These are phyloP conservation scores for Paracoccidioides brasiliensis DNA, from an alignment of 2,329 filamentous ascomycete species.

Conservation along the genomic window DNA sequence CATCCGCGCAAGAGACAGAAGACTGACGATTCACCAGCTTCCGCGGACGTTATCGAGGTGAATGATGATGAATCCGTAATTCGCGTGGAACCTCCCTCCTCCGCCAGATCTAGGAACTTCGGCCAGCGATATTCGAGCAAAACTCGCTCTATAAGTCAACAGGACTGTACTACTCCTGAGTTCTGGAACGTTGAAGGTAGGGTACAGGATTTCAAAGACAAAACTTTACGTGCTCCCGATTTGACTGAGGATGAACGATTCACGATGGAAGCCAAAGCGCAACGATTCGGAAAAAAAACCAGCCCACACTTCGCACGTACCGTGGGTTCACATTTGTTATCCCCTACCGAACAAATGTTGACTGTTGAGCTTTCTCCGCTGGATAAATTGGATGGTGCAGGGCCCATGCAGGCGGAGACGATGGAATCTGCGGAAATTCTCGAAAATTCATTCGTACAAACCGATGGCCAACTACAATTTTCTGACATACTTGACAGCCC, in stretches of 20 bases:
- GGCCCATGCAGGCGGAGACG: not conserved
- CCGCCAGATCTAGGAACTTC: not conserved
- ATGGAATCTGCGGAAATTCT: not conserved
- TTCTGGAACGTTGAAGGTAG: not conserved
- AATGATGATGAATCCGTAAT: not conserved
- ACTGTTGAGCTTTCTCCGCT: not conserved
- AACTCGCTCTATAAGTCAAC: not conserved
- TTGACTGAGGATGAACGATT: not conserved
- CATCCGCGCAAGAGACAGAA: conserved; percentile 7
- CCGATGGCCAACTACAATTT: conserved; percentile 1
- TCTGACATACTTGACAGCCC: conserved; percentile 21
- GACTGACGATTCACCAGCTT: not conserved
- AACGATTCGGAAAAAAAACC: not conserved
- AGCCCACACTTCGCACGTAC: not conserved
- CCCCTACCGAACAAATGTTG: not conserved
- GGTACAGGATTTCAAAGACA: not conserved
- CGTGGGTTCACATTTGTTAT: not conserved
- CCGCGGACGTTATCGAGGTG: not conserved
- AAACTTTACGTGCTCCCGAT: not conserved
- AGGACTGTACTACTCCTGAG: not conserved
- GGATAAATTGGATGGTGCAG: not conserved
- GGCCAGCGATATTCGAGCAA: not conserved
- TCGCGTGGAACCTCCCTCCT: not conserved
- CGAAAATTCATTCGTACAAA: not conserved
- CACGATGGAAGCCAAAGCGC: not conserved